These are phyloP conservation scores for Pseudozyma flocculosa DNA, from an alignment of 1,284 basidiomycete genomes.

Conservation along the genomic window DNA sequence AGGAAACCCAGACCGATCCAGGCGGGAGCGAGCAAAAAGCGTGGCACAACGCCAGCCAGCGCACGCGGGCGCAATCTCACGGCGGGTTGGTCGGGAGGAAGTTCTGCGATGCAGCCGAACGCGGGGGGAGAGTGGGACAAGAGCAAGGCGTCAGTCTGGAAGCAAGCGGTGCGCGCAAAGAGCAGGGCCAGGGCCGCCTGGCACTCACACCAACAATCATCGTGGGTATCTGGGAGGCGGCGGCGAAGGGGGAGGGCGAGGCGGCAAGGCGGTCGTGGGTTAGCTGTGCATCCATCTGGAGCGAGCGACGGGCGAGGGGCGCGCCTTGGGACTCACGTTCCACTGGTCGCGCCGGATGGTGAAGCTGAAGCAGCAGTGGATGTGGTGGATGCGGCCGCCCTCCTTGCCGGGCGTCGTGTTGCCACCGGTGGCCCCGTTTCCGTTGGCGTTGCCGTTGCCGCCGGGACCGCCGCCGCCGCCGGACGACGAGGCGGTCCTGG, in stretches of 20 bases:
- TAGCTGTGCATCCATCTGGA: no score
- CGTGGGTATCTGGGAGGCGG: conserved; percentile 9
- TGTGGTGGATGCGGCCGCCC: conserved; percentile 38
- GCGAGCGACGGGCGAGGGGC: neutral
- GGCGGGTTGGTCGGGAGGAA: conserved; percentile 44
- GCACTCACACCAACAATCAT: conserved; percentile 30
- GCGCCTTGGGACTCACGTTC: conserved; percentile 29
- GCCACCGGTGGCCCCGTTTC: neutral
- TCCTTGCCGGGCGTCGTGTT: neutral
- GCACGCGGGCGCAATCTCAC: no score
- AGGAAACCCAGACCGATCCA: no score
- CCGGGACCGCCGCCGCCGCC: conserved; percentile 3
- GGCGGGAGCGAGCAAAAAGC: no score
- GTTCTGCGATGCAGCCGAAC: conserved; percentile 9
- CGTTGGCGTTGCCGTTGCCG: neutral
- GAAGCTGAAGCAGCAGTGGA: conserved; percentile 93
- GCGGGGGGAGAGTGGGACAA: no score
- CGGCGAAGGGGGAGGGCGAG: neutral
- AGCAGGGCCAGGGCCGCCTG: no score
- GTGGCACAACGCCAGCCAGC: no score
- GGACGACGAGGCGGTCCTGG: conserved; percentile 16
- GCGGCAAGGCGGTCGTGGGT: neutral
- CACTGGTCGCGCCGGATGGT: conserved; percentile 78
- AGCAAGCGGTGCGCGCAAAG: no score
- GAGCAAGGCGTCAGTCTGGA: no score